Evolutionary conservation across 2,329 filamentous ascomycete species (phyloP), one percentile per base, ranked within the genome.

Genomic region (Aquanectria penicillioides): DNA sequence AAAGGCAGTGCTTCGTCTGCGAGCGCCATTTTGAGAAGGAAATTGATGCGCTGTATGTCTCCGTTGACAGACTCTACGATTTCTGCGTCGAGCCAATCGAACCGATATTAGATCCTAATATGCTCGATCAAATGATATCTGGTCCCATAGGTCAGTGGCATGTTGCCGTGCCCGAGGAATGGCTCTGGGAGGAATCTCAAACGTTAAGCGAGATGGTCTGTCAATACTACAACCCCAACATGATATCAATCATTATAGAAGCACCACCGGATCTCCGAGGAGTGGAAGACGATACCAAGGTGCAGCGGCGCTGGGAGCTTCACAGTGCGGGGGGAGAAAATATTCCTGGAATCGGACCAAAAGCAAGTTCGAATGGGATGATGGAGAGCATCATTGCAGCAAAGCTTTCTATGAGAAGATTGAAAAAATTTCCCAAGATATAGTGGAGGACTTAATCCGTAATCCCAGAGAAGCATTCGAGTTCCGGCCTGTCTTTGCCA

Each of bases 21-120:
- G 25, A 26, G 18, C 58, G 64, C 10, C 43, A 8, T 3, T 62
- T 67, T 31, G 20, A 61, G 1, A 23, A 23, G 0, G 3, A 20
- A 0, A 20, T 1, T 3, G 66, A 67, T 10, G 12, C 33, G 6
- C 11, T 67, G 0, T 69, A 59, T 5, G 10, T 68, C 6, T 9
- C 62, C 2, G n/a, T 10, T 3, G 22, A 44, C 3, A 52, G 36
- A 1, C n/a, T 60, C 4, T 9, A 18, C 0, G 49, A 9, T 0
- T 36, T 43, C 1, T 26, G 41, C 12, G 2, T 2, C 0, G 56
- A 63, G 6, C 28, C 46, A 12, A 0, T 5, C 3, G 6, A 54
- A 1, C 41, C 41, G 2, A 9, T 23, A 5, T 44, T 23, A 9
- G 12, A 61, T 4, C 28, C 15, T 9, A 50, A 63, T 38, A 11